Percentiles rank a stretch among this genome's conserved stretches.
Conservation (phyloP, 495 filamentous ascomycete genomes). For the Talaromyces borbonicus region DNA sequence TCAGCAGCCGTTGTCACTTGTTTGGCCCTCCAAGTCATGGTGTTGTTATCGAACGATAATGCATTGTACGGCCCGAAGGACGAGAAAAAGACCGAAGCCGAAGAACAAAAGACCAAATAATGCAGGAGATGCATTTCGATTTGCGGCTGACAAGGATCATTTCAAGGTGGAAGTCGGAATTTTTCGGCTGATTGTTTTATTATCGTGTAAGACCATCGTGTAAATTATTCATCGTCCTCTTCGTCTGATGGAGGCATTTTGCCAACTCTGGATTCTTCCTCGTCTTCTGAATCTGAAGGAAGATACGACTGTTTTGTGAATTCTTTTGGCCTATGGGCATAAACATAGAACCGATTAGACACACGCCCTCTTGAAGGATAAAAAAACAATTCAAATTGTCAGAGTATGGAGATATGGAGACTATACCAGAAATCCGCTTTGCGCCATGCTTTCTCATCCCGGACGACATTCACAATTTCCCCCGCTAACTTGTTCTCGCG, state of each 20-base stretch:
- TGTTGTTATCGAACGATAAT: constrained; percentile 20
- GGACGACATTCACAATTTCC: constrained; percentile 86
- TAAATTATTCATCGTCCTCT: constrained; percentile 25
- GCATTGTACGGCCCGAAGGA: constrained; percentile 4
- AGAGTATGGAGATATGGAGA: too few species aligned
- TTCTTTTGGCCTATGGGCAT: constrained; percentile 59
- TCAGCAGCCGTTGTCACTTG: constrained; percentile 66
- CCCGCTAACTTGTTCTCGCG: constrained; percentile 72
- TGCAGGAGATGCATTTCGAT: too few species aligned
- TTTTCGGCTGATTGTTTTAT: too few species aligned
- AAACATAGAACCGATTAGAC: too few species aligned
- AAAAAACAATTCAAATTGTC: not conserved
- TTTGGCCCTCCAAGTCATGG: constrained; percentile 53
- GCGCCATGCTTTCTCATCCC: constrained; percentile 85
- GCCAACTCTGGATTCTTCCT: constrained; percentile 68
- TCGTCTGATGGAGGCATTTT: constrained; percentile 72
- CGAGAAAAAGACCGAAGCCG: constrained; percentile 6
- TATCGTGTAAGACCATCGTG: too few species aligned
- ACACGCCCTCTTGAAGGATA: too few species aligned
- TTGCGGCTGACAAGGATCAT: too few species aligned
- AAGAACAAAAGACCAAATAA: constrained; percentile 4
- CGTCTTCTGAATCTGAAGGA: constrained; percentile 49
- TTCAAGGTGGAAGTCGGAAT: too few species aligned
- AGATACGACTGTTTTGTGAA: constrained; percentile 51
- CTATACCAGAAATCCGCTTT: constrained; percentile 82